Evolutionary conservation across 1,139 yeast species (phyloP).

Genomic region (Pichia sp.): DNA sequence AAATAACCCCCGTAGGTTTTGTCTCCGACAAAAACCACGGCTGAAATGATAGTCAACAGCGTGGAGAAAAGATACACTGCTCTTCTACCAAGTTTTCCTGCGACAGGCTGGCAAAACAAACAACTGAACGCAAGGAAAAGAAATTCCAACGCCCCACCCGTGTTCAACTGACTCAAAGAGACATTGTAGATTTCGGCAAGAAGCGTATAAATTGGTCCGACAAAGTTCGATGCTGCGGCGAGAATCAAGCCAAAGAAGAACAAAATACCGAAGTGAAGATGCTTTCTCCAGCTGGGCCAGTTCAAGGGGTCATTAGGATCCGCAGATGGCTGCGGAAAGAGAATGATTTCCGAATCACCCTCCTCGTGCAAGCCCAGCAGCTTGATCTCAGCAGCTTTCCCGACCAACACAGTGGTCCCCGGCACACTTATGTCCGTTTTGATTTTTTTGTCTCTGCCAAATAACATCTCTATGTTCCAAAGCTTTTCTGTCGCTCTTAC

Average conservation of each 20-base stretch:
- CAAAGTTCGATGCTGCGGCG: slow-evolving; percentile 40
- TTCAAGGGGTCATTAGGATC: slow-evolving; percentile 37
- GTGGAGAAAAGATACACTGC: slow-evolving; percentile 40
- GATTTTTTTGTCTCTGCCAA: not conserved
- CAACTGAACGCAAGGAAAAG: slow-evolving; percentile 45
- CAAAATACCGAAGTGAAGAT: slow-evolving; percentile 28
- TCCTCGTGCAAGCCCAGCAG: slow-evolving; percentile 33
- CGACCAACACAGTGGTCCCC: slow-evolving; percentile 47
- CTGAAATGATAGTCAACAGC: slow-evolving; percentile 22
- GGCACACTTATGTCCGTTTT: slow-evolving; percentile 34
- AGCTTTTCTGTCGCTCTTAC: not conserved
- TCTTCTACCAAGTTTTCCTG: slow-evolving; percentile 39
- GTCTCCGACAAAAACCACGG: slow-evolving; percentile 37
- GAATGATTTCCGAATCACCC: slow-evolving; percentile 29
- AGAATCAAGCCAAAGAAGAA: slow-evolving; percentile 39
- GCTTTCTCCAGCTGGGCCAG: slow-evolving; percentile 30
- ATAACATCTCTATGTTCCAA: not conserved
- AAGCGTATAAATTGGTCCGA: slow-evolving; percentile 39
- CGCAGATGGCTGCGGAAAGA: slow-evolving; percentile 36
- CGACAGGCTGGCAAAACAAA: slow-evolving; percentile 45
- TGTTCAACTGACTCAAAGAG: slow-evolving; percentile 37
- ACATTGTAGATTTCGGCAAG: slow-evolving; percentile 37
- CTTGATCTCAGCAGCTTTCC: slow-evolving; percentile 31
- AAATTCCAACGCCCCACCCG: slow-evolving; percentile 40
- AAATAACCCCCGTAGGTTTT: slow-evolving; percentile 31